A percentile compares a stretch with the other conserved stretches of the same genome.
These are phyloP conservation scores for Sarcodon aspratus DNA, from an alignment of 768 basidiomycete species.

Conservation along the genomic window DNA sequence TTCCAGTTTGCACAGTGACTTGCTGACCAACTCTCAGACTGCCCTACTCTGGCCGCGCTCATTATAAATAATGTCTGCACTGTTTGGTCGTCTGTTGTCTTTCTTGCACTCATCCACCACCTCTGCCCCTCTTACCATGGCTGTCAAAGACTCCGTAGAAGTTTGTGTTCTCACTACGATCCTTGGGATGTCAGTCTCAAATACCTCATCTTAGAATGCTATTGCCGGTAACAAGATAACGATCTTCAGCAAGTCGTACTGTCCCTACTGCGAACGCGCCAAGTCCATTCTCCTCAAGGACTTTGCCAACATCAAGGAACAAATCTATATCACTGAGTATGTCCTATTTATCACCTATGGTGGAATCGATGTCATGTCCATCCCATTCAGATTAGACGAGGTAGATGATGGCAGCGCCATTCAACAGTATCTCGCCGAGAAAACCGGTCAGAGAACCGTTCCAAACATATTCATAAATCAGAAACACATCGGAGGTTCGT, in stretches of 20 bases:
- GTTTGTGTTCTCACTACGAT: constrained; percentile 14
- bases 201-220: constrained; percentile 12
- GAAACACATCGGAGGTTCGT: constrained; percentile 42
- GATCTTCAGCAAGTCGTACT: constrained; percentile 28
- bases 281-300: constrained; percentile 23
- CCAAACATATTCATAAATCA: constrained; percentile 66
- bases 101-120: constrained; percentile 4
- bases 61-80: not conserved
- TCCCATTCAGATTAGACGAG: constrained; percentile 40
- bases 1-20: not conserved
- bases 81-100: not conserved
- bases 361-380: not conserved
- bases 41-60: not conserved
- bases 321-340: constrained; percentile 25
- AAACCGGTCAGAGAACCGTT: constrained; percentile 62
- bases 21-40: not conserved
- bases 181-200: not conserved
- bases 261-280: constrained; percentile 29
- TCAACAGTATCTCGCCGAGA: constrained; percentile 50
- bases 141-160: constrained; percentile 27
- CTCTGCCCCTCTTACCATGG: constrained; percentile 11
- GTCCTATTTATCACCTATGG: constrained; percentile 4
- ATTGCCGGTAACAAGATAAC: constrained; percentile 26
- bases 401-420: constrained; percentile 48
- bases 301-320: constrained; percentile 13